Evolutionary conservation across 805 yeast species (phyloP).

Genomic region (Suhomyces emberorum): DNA sequence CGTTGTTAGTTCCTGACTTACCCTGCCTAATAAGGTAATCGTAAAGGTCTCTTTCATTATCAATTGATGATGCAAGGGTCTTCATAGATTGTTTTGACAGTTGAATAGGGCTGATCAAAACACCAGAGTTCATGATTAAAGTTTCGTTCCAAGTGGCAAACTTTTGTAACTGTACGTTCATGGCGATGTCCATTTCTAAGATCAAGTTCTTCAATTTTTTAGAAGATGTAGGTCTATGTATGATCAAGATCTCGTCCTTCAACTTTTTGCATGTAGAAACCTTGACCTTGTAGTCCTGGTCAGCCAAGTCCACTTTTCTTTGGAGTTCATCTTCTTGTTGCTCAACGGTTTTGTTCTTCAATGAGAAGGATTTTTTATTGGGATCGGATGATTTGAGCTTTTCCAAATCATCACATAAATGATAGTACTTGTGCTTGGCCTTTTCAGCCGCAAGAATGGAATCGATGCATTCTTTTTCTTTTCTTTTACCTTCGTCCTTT

Average conservation of each 20-base stretch:
- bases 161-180: slow-evolving; percentile 83
- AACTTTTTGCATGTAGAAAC: slow-evolving; percentile 69
- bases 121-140: slow-evolving; percentile 77
- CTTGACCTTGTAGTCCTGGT: slow-evolving; percentile 77
- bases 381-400: slow-evolving; percentile 79
- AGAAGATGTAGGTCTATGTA: slow-evolving; percentile 75
- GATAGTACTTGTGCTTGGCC: slow-evolving; percentile 71
- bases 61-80: slow-evolving; percentile 69
- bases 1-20: slow-evolving; percentile 27
- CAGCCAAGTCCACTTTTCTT: slow-evolving; percentile 78
- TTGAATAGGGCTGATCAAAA: slow-evolving; percentile 71
- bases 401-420: slow-evolving; percentile 83
- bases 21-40: slow-evolving; percentile 55
- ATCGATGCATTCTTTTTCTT: slow-evolving; percentile 82
- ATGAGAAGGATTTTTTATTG: slow-evolving; percentile 72
- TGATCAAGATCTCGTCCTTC: slow-evolving; percentile 67
- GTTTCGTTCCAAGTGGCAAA: slow-evolving; percentile 87
- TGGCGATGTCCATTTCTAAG: slow-evolving; percentile 84
- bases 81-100: slow-evolving; percentile 66
- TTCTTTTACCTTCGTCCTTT: slow-evolving; percentile 78
- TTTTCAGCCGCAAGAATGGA: slow-evolving; percentile 83
- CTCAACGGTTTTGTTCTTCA: slow-evolving; percentile 73
- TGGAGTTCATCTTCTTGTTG: slow-evolving; percentile 90
- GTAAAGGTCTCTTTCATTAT: slow-evolving; percentile 80
- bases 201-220: slow-evolving; percentile 71